Conservation (phyloP, 805 yeast genomes). For the Cyberlindnera misumaiensis region DNA sequence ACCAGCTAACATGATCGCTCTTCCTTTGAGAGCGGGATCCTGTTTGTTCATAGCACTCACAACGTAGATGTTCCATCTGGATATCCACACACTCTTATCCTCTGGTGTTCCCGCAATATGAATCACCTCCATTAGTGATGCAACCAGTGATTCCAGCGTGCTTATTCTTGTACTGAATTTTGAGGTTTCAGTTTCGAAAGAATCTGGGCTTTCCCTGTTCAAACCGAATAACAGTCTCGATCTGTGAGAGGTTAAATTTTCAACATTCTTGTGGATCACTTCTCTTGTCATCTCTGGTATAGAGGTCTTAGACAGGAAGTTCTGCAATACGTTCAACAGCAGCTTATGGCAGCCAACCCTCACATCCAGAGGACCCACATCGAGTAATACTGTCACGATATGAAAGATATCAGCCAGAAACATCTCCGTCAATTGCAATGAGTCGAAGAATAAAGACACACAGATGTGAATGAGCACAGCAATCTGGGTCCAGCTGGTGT, state of each 20-base stretch:
- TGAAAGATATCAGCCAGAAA: conserved; percentile 68
- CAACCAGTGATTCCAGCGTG: conserved; percentile 53
- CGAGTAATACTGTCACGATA: conserved; percentile 52
- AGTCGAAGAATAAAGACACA: conserved; percentile 64
- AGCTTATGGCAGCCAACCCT: conserved; percentile 56
- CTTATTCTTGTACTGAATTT: conserved; percentile 33
- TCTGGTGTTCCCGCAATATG: conserved; percentile 40
- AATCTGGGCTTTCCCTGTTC: conserved; percentile 43
- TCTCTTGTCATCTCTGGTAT: conserved; percentile 34
- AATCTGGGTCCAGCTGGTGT: conserved; percentile 63
- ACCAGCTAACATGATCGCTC: conserved; percentile 67
- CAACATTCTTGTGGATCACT: conserved; percentile 39
- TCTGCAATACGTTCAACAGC: conserved; percentile 60
- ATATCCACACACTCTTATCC: conserved; percentile 48
- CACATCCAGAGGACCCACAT: conserved; percentile 45
- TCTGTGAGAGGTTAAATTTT: conserved; percentile 46
- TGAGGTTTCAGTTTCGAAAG: conserved; percentile 28
- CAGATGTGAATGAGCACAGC: conserved; percentile 58
- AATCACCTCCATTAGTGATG: conserved; percentile 45
- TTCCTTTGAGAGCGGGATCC: conserved; percentile 53
- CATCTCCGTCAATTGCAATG: conserved; percentile 51
- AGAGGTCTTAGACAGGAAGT: conserved; percentile 52
- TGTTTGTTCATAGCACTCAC: conserved; percentile 53
- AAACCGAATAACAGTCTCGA: conserved; percentile 65
- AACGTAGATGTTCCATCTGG: conserved; percentile 59